These are phyloP conservation scores for Discostella stelligeroides DNA, from an alignment of 108 stramenopile species.

Conservation along the genomic window DNA sequence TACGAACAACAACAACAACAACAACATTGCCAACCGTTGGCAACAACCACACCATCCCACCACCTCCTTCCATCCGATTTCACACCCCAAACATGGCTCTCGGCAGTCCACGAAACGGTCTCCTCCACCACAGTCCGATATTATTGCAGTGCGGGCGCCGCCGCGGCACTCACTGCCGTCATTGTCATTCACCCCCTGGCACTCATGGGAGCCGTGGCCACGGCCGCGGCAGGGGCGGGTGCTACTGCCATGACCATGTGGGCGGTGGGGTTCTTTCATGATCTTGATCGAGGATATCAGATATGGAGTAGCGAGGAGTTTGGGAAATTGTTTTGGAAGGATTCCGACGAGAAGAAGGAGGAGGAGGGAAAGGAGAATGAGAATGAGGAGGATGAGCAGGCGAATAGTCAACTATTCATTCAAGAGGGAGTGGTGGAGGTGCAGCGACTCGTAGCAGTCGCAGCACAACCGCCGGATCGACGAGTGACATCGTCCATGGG, in stretches of 20 bases:
- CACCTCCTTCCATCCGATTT: constrained; percentile 1
- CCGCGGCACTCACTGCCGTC: constrained; percentile 17
- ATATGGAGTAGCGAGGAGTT: constrained; percentile 42
- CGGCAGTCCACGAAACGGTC: constrained; percentile 7
- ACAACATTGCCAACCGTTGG: too few species aligned
- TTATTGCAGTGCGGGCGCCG: constrained; percentile 9
- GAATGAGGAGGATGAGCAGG: neutral
- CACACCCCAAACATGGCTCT: constrained; percentile 21
- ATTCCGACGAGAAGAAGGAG: neutral
- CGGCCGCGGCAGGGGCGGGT: constrained; percentile 23
- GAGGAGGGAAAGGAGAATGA: neutral
- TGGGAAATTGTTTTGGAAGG: constrained; percentile 43
- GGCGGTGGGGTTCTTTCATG: constrained; percentile 43
- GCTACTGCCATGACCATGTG: constrained; percentile 32
- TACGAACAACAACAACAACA: too few species aligned
- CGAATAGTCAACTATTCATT: neutral
- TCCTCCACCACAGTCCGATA: constrained; percentile 11
- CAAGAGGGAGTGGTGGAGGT: constrained; percentile 10
- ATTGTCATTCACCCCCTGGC: constrained; percentile 36
- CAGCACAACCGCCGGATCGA: constrained; percentile 19
- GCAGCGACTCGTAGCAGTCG: constrained; percentile 8
- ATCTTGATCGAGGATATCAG: constrained; percentile 29
- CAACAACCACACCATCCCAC: too few species aligned
- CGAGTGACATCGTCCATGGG: neutral
- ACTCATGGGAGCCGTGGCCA: constrained; percentile 19